phyloP scores from a whole-genome alignment of 1,284 basidiomycete species.

The Ceratobasidium sp. region DNA sequence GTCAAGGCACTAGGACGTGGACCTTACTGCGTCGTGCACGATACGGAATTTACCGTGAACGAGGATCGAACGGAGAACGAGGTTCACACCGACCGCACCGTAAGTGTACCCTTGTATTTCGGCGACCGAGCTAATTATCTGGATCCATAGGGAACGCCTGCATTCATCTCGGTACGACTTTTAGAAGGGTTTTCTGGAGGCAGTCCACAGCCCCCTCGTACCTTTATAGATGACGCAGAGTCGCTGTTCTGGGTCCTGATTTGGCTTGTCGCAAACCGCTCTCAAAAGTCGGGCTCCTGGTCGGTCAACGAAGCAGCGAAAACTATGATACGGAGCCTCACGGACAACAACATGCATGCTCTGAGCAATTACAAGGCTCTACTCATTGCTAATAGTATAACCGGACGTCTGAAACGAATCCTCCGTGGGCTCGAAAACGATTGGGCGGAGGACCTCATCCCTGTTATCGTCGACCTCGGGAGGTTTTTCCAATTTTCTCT shows the following conservation, averaged over 20 bases:
- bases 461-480: neutral
- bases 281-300: neutral
- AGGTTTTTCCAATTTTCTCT: neutral
- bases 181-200: neutral
- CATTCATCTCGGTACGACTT: constrained; percentile 9
- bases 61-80: neutral
- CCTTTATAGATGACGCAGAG: neutral
- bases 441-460: neutral
- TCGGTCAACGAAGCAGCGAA: neutral
- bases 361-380: neutral
- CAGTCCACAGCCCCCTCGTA: neutral
- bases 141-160: neutral
- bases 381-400: neutral
- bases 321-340: neutral
- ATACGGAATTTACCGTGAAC: constrained; percentile 21
- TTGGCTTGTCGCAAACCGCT: constrained; percentile 7
- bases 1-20: neutral
- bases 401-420: neutral
- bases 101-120: too few relatives aligned
- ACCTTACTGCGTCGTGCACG: neutral
- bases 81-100: constrained; percentile 11
- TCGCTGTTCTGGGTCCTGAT: constrained; percentile 13
- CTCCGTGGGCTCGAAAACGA: neutral
- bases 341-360: neutral
- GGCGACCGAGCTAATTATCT: too few relatives aligned